Conservation (phyloP, 208 protist species). For the Blechomonas ayalai region DNA sequence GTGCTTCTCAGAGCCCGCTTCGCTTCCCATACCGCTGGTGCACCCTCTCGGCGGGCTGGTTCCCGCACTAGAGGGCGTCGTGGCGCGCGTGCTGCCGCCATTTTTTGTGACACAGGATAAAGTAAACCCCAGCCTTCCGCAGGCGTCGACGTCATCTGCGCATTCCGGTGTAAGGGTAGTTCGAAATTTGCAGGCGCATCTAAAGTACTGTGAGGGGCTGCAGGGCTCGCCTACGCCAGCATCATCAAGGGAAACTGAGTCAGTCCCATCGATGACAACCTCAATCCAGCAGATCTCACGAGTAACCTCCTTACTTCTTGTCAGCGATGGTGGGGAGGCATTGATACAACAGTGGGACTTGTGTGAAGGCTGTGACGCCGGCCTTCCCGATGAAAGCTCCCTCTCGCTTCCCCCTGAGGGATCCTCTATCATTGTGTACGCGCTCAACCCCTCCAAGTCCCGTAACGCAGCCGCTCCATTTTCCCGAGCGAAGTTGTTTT, state of each 20-base stretch:
- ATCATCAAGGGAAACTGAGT: too few relatives aligned
- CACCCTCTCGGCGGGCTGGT: conserved; percentile 67
- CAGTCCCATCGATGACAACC: too few relatives aligned
- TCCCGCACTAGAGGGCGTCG: conserved; percentile 54
- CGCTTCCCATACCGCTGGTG: conserved; percentile 32
- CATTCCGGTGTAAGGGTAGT: conserved; percentile 13
- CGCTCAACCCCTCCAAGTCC: conserved; percentile 47
- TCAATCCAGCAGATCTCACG: conserved; percentile 20
- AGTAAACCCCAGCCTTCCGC: neutral
- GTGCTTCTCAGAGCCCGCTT: conserved; percentile 28
- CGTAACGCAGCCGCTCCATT: conserved; percentile 50
- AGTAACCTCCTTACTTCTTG: conserved; percentile 47
- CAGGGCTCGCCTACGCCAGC: too few relatives aligned
- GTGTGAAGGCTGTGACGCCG: conserved; percentile 7
- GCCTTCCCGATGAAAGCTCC: neutral
- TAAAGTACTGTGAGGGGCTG: conserved; percentile 19
- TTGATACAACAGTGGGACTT: conserved; percentile 71
- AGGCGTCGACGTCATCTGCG: neutral
- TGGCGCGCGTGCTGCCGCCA: conserved; percentile 56
- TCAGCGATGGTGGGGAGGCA: conserved; percentile 34
- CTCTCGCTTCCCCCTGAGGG: conserved; percentile 39
- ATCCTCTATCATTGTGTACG: conserved; percentile 38
- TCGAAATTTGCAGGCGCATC: conserved; percentile 37
- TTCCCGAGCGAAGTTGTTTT: conserved; percentile 52
- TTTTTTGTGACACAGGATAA: too few relatives aligned